These are phyloP conservation scores for Aspergillus sojae DNA, from an alignment of 2,329 filamentous ascomycete species.

Conservation along the genomic window DNA sequence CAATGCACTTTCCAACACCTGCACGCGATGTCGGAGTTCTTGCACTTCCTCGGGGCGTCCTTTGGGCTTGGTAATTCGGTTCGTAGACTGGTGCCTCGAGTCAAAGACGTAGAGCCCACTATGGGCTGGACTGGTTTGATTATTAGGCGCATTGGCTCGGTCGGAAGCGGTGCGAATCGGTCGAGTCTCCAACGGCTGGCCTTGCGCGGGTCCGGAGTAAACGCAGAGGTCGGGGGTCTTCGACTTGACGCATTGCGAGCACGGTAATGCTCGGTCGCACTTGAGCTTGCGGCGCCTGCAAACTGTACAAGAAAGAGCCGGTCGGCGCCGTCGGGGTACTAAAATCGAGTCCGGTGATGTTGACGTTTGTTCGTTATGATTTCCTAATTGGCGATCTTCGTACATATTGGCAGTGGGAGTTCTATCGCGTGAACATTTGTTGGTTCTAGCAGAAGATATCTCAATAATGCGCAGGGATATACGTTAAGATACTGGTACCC, in stretches of 20 bases:
- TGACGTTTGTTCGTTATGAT: neutral
- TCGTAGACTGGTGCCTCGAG: constrained; percentile 28
- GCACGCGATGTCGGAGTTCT: constrained; percentile 32
- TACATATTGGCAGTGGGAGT: constrained; percentile 1
- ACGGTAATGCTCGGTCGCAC: constrained; percentile 74
- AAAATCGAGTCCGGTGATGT: constrained; percentile 15
- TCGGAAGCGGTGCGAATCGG: constrained; percentile 10
- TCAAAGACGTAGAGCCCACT: constrained; percentile 38
- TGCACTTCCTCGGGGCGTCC: constrained; percentile 31
- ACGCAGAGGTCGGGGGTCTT: constrained; percentile 56
- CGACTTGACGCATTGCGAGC: constrained; percentile 61
- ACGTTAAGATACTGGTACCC: neutral
- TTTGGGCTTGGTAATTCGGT: constrained; percentile 28
- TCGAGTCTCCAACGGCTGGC: constrained; percentile 10
- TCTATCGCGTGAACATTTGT: neutral
- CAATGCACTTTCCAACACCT: constrained; percentile 31
- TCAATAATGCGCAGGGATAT: neutral
- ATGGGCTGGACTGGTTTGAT: constrained; percentile 19
- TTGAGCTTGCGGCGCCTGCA: constrained; percentile 76
- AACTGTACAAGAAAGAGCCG: constrained; percentile 69
- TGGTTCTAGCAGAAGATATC: neutral
- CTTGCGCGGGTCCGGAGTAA: constrained; percentile 44
- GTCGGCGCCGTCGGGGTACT: constrained; percentile 60
- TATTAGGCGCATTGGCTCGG: constrained; percentile 9
- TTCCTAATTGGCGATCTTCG: neutral